These are phyloP conservation scores for Cerrena zonata DNA, from an alignment of 1,284 basidiomycete species.

Conservation along the genomic window DNA sequence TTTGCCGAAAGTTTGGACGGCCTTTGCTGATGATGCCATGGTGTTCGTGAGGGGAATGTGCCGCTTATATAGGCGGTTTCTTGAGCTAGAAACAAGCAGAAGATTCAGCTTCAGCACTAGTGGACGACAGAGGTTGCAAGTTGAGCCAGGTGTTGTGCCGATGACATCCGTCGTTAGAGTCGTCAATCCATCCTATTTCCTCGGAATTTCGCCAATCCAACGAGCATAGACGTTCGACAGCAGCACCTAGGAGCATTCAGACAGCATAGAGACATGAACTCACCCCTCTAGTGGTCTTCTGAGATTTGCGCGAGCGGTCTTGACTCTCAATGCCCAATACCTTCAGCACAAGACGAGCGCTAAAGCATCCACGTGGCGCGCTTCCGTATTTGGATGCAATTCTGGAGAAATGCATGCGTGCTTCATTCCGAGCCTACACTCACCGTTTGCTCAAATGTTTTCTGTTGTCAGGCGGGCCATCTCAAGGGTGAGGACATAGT, in stretches of 20 bases:
- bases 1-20: constrained; percentile 97
- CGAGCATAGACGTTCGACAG: neutral
- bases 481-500: constrained; percentile 18
- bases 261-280: constrained; percentile 24
- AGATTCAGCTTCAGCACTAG: constrained; percentile 10
- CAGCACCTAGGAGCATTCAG: constrained; percentile 7
- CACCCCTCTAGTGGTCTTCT: constrained; percentile 37
- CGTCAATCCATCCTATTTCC: constrained; percentile 35
- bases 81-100: constrained; percentile 13
- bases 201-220: constrained; percentile 11
- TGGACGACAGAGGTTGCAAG: constrained; percentile 7
- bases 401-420: neutral
- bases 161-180: constrained; percentile 32
- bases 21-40: constrained; percentile 75
- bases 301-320: constrained; percentile 27
- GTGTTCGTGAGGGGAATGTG: constrained; percentile 27
- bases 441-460: constrained; percentile 20
- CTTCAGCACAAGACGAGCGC: constrained; percentile 1
- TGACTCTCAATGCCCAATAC: constrained; percentile 3
- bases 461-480: constrained; percentile 22
- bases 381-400: neutral
- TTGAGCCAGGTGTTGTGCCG: constrained; percentile 5
- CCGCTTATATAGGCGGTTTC: constrained; percentile 22
- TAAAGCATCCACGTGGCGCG: constrained; percentile 3
- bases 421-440: constrained; percentile 12